These are phyloP conservation scores for Plenodomus lindquistii DNA, from an alignment of 2,329 filamentous ascomycete genomes.

Conservation along the genomic window DNA sequence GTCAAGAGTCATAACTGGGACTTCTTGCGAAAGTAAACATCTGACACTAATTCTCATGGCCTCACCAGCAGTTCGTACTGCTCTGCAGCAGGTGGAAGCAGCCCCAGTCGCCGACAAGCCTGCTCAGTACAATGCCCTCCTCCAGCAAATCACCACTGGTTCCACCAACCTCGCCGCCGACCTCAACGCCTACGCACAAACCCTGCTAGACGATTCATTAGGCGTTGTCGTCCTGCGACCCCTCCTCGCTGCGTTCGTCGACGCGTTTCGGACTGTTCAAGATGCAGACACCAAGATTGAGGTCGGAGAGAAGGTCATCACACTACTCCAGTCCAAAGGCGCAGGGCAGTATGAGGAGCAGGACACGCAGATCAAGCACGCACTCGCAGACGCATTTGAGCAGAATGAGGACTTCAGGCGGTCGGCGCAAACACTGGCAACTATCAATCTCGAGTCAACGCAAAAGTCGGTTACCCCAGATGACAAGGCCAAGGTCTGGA, in stretches of 20 bases:
- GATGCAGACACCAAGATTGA: slow-evolving; percentile 71
- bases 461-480: slow-evolving; percentile 82
- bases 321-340: slow-evolving; percentile 66
- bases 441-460: slow-evolving; percentile 85
- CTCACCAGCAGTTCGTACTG: slow-evolving; percentile 53
- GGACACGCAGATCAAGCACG: slow-evolving; percentile 75
- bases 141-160: slow-evolving; percentile 58
- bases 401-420: slow-evolving; percentile 75
- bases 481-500: slow-evolving; percentile 84
- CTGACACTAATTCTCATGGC: slow-evolving; percentile 47
- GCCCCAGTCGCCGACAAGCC: slow-evolving; percentile 56
- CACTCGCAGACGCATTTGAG: slow-evolving; percentile 84
- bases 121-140: slow-evolving; percentile 61
- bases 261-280: slow-evolving; percentile 63
- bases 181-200: slow-evolving; percentile 69
- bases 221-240: slow-evolving; percentile 76
- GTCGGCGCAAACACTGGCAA: slow-evolving; percentile 77
- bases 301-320: slow-evolving; percentile 74
- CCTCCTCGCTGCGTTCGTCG: slow-evolving; percentile 69
- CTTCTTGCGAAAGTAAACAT: background rate
- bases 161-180: slow-evolving; percentile 59
- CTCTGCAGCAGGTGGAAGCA: slow-evolving; percentile 55
- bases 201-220: slow-evolving; percentile 68
- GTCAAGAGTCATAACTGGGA: too few species aligned
- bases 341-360: slow-evolving; percentile 80